These are phyloP conservation scores for Sechiopsis laciniata DNA, from an alignment of 306 rosid genomes.

Conservation along the genomic window DNA sequence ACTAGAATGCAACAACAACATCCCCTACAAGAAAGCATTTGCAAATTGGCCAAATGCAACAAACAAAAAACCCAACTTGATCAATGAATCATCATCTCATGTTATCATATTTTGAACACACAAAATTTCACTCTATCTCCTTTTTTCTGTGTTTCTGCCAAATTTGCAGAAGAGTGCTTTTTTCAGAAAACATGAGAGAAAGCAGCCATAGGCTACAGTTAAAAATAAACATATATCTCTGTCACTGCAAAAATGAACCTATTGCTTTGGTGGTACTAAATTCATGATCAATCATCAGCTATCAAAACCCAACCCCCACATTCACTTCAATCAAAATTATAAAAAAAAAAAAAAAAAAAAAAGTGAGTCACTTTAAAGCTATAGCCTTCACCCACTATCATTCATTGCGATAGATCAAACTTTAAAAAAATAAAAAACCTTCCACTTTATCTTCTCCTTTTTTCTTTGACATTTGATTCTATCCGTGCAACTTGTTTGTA, in stretches of 20 bases:
- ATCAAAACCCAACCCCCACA: neutral
- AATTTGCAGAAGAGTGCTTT: constrained; percentile 12
- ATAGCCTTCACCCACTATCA: neutral
- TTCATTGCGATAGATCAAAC: neutral
- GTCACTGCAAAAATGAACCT: constrained; percentile 22
- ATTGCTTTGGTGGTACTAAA: neutral
- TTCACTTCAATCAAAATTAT: neutral
- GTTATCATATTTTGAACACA: neutral
- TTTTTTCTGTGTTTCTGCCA: neutral
- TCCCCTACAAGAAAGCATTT: neutral
- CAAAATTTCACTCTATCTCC: too few species aligned
- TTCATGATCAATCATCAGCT: constrained; percentile 15
- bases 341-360: too few species aligned
- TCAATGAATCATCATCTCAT: neutral
- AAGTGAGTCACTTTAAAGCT: neutral
- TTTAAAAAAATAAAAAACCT: too few species aligned
- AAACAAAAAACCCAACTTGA: neutral
- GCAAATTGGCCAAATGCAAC: constrained; percentile 11
- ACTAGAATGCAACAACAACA: neutral
- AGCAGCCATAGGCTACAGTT: constrained; percentile 22
- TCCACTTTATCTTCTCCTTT: neutral
- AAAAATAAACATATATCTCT: constrained; percentile 5
- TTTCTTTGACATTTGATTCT: too few species aligned
- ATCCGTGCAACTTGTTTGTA: too few species aligned
- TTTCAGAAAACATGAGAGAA: constrained; percentile 12